Percentiles rank a stretch among this genome's conserved stretches.
phyloP scores from a whole-genome alignment of 306 rosid genomes.

The Vachellia collinsii region DNA sequence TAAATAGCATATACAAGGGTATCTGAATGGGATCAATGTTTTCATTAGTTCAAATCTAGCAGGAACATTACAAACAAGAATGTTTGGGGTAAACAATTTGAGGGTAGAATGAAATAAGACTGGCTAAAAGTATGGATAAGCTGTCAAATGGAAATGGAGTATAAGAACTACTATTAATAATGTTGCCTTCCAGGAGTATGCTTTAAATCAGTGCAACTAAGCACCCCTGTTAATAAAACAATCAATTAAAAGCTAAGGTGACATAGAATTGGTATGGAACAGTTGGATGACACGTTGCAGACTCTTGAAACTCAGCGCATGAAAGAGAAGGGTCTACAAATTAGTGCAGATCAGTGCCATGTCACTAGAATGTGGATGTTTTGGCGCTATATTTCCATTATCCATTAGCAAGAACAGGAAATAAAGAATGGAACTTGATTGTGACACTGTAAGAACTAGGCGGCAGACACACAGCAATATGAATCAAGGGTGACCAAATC shows the following conservation, averaged over 20 bases:
- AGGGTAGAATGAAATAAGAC: not conserved
- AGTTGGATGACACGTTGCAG: not conserved
- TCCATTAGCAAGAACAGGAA: not conserved
- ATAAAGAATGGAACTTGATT: not conserved
- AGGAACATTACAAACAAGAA: not conserved
- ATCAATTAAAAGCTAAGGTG: not conserved
- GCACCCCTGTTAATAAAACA: not conserved
- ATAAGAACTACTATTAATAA: slow-evolving; percentile 2
- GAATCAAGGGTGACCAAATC: slow-evolving; percentile 5
- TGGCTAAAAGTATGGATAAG: not conserved
- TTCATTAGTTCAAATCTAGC: not conserved
- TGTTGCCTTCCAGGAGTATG: not conserved
- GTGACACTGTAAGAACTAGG: not conserved
- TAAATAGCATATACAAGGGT: not conserved
- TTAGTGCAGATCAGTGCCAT: not conserved
- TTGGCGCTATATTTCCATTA: not conserved
- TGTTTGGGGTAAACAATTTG: not conserved
- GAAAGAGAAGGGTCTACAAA: not conserved
- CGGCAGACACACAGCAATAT: not conserved
- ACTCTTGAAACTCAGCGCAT: not conserved
- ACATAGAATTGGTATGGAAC: not conserved
- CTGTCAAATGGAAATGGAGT: slow-evolving; percentile 10
- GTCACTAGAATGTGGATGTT: not conserved
- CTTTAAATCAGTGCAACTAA: not conserved
- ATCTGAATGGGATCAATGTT: slow-evolving; percentile 18